These are phyloP conservation scores for Margaritispora aquatica DNA, from an alignment of 495 filamentous ascomycete genomes.

Conservation along the genomic window DNA sequence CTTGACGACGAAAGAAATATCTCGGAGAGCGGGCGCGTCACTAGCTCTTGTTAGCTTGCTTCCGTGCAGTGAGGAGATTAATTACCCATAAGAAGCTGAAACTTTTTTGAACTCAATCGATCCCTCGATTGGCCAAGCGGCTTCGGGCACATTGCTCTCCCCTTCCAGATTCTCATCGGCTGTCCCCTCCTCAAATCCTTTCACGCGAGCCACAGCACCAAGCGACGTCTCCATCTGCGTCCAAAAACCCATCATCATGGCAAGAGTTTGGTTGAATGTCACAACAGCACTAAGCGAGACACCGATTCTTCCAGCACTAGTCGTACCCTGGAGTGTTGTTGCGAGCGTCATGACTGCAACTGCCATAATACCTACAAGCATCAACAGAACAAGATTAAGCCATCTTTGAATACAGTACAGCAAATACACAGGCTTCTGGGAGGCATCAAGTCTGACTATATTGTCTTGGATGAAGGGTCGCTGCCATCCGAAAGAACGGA, in stretches of 20 bases:
- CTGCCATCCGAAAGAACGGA: conserved; percentile 37
- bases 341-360: conserved; percentile 27
- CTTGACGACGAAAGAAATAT: conserved; percentile 23
- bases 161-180: background rate
- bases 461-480: conserved; percentile 9
- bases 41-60: background rate
- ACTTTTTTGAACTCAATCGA: conserved; percentile 7
- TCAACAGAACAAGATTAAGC: conserved; percentile 34
- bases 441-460: conserved; percentile 26
- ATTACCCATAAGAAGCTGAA: conserved; percentile 14
- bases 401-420: conserved; percentile 39
- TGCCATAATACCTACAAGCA: conserved; percentile 32
- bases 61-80: background rate
- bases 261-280: conserved; percentile 64
- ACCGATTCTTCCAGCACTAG: background rate
- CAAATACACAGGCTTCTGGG: conserved; percentile 40
- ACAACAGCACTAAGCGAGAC: background rate
- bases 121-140: conserved; percentile 3
- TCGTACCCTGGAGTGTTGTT: conserved; percentile 13
- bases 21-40: conserved; percentile 1
- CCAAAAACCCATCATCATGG: background rate
- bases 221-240: conserved; percentile 8
- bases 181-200: conserved; percentile 1
- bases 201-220: conserved; percentile 6
- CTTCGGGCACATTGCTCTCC: background rate